phyloP scores from a whole-genome alignment of 2,329 filamentous ascomycete genomes.

The Venturia pyrina region DNA sequence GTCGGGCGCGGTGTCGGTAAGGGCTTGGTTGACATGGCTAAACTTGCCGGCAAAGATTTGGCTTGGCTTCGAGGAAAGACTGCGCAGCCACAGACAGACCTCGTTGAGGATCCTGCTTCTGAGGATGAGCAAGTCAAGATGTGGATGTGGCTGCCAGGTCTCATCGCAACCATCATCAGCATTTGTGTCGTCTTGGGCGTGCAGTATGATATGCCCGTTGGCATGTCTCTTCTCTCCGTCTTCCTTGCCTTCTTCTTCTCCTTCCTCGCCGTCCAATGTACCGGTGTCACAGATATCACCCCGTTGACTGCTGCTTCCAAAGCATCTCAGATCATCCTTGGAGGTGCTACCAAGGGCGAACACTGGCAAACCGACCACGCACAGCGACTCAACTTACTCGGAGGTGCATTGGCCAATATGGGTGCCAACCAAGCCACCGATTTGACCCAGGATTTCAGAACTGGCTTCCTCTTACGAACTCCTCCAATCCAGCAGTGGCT shows the following conservation, averaged over 20 bases:
- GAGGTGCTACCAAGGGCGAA: slow-evolving; percentile 50
- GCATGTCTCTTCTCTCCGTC: slow-evolving; percentile 46
- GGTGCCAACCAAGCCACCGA: slow-evolving; percentile 40
- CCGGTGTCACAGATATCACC: slow-evolving; percentile 49
- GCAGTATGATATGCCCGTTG: slow-evolving; percentile 47
- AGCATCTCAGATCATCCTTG: slow-evolving; percentile 58
- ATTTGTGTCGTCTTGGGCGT: slow-evolving; percentile 43
- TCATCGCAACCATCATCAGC: slow-evolving; percentile 39
- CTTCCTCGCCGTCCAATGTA: slow-evolving; percentile 51
- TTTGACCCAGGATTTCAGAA: slow-evolving; percentile 54
- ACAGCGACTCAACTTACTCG: slow-evolving; percentile 56
- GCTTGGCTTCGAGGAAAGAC: slow-evolving; percentile 35
- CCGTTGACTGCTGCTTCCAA: slow-evolving; percentile 58
- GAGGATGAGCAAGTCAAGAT: slow-evolving; percentile 39
- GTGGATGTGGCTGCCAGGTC: slow-evolving; percentile 43
- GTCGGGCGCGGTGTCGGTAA: slow-evolving; percentile 37
- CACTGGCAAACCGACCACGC: slow-evolving; percentile 41
- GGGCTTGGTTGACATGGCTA: slow-evolving; percentile 30
- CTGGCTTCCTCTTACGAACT: slow-evolving; percentile 56
- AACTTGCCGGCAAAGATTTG: slow-evolving; percentile 34
- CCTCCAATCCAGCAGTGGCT: slow-evolving; percentile 57
- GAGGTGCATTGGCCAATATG: slow-evolving; percentile 37
- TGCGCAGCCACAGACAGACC: slow-evolving; percentile 26
- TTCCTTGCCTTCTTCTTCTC: slow-evolving; percentile 51
- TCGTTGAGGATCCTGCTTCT: slow-evolving; percentile 41